These are phyloP conservation scores for Pistacia integerrima DNA, from an alignment of 345 rosid genomes.

Conservation along the genomic window DNA sequence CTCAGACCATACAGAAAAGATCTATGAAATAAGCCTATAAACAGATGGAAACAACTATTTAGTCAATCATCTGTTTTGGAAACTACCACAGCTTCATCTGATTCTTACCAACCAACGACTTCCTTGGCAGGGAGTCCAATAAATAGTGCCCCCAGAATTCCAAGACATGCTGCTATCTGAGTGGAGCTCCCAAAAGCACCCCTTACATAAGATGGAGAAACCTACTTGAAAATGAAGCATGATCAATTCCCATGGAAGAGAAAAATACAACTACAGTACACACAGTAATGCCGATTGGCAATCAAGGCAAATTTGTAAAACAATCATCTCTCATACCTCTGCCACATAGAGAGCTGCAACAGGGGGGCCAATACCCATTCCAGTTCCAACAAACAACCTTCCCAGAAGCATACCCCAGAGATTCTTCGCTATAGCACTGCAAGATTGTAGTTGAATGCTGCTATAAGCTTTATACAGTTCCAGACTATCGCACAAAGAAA, in stretches of 20 bases:
- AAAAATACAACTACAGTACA: not conserved
- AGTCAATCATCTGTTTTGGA: not conserved
- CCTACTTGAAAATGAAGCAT: constrained; percentile 40
- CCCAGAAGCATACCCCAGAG: constrained; percentile 94
- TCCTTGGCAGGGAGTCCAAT: constrained; percentile 84
- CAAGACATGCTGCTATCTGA: constrained; percentile 82
- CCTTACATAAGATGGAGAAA: constrained; percentile 89
- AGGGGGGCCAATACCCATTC: constrained; percentile 93
- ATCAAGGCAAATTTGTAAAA: constrained; percentile 4
- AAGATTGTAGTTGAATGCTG: constrained; percentile 20
- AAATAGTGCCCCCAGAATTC: constrained; percentile 70
- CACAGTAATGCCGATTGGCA: constrained; percentile 4
- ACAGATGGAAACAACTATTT: constrained; percentile 11
- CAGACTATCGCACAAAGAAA: not conserved
- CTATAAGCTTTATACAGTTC: constrained; percentile 8
- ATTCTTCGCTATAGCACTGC: constrained; percentile 78
- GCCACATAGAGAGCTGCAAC: constrained; percentile 93
- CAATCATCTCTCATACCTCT: constrained; percentile 58
- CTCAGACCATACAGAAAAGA: not conserved
- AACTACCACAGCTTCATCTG: constrained; percentile 9
- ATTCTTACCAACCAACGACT: constrained; percentile 68
- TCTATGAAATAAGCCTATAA: constrained; percentile 9
- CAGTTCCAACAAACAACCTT: constrained; percentile 86
- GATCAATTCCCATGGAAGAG: constrained; percentile 7
- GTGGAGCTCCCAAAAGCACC: constrained; percentile 89